Conservation (phyloP, 495 filamentous ascomycete genomes). For the Hypoxylon trugodes region DNA sequence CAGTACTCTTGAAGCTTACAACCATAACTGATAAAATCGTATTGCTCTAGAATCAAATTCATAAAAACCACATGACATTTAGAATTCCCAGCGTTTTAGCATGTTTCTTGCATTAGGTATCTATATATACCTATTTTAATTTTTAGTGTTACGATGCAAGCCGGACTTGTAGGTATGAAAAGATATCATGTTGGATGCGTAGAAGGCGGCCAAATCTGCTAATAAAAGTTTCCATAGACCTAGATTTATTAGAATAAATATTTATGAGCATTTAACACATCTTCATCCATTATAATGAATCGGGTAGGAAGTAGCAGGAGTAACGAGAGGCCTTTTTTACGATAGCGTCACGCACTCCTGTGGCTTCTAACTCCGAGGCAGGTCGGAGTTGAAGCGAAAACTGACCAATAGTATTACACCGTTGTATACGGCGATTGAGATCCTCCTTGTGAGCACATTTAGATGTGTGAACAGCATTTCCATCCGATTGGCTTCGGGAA, state of each 20-base stretch:
- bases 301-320: background rate
- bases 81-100: too few species aligned
- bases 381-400: conserved; percentile 26
- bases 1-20: conserved; percentile 42
- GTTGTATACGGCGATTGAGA: background rate
- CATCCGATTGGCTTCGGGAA: conserved; percentile 11
- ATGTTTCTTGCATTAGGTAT: too few species aligned
- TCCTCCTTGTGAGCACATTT: background rate
- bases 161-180: too few species aligned
- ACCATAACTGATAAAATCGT: conserved; percentile 44
- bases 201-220: too few species aligned
- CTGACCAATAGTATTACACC: conserved; percentile 36
- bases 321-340: background rate
- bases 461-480: too few species aligned
- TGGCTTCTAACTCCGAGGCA: conserved; percentile 19
- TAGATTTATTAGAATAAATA: too few species aligned
- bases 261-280: too few species aligned
- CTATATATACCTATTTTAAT: too few species aligned
- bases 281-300: background rate
- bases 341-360: background rate
- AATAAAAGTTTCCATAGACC: too few species aligned
- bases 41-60: conserved; percentile 40
- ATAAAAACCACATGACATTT: background rate
- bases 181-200: too few species aligned
- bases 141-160: too few species aligned